Base-by-base conservation (phyloP, 805 yeast species). In the Clavispora asparagi region DNA sequence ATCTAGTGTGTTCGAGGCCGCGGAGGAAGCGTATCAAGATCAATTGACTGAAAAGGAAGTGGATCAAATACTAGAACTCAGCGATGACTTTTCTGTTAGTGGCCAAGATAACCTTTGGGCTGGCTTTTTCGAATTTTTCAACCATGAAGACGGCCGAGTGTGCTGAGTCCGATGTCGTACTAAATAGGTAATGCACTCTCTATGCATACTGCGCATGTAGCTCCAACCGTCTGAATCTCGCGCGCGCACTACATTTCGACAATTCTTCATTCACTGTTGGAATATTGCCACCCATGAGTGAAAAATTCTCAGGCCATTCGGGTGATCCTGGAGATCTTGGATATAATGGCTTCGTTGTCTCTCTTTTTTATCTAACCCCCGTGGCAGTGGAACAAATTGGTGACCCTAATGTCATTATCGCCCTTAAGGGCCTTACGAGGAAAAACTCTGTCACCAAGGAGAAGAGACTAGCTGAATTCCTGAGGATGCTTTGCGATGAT, bases 391-490 rank as follows among this genome's bases (percentile, higher is more conserved):
- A 60, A 12, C 38, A 43, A 6, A 48, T 71, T 25, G 31, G 47
- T 11, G 62, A 63, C 41, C 79, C 86, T 8, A 75, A 75, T 40
- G 62, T 85, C 46, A 76, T 77, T 38, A 68, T 90, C 10, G 70
- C 82, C n/a, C 85, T 90, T 70, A 90, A 86, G 60, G 79, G 86
- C 9, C 63, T 91, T 42, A 61, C 85, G 61, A 91, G 90, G 63
- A 79, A 85, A 58, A 96, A 90, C 57, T 77, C 83, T 7, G 82
- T 81, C n/a, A 92, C 98, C 0, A 86, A 83, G 58, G 96, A 88
- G 55, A 87, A 84, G 59, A 89, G 94, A 1, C 68, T 89, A 25
- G 60, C 53, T 6, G 95, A 86, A 37, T 57, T 71, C 39, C 46
- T 59, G 29, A 50, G 50, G 7, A 59, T 85, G 28, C 55, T 71